Base-by-base conservation (phyloP, 2,329 filamentous ascomycete species). In the Sporothrix humicola region DNA sequence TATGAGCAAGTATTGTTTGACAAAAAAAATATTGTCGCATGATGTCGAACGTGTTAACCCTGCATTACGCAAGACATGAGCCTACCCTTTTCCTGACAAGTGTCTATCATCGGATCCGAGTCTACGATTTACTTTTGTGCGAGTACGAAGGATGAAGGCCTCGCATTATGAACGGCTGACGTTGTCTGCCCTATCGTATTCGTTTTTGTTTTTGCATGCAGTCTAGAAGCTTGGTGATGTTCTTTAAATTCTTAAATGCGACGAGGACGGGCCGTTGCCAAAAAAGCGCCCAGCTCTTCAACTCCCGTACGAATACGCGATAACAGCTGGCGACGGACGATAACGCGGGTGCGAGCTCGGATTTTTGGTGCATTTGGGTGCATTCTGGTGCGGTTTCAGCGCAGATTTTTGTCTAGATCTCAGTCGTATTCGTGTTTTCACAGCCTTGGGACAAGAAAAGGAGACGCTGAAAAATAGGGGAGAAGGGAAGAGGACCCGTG, bases 401-500 rank as follows among this genome's bases (percentile, higher is more conserved):
- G 56, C 23, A 12, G 15, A 5, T 15, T 17, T 61, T 37, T 12
- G 56, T 8, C 31, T 37, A 63, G 58, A 61, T 15, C 15, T 10
- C 42, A 46, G n/a, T 52, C 65, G 65, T 69, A 69, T 69, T 69
- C 65, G 65, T 52, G 46, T 69, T 69, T 26, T 37, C 65, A 26
- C 13, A 20, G 15, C 52, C 3, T 48, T 69, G 46, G 65, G 46
- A 52, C 44, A 23, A 5, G 37, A 37, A 59, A 59, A 31, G 12
- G 13, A 7, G 2, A 12, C 23, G n/a, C 12, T 20, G 4, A 5
- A 26, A 23, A 50, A 46, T 17, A n/a, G 42, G 42, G 12, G 3
- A 20, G 10, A 15, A 26, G 23, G 23, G 23, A 26, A 26, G 23
- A 26, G 23, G 23, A 26, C 23, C 23, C 23, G 23, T 26, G 23